Evolutionary conservation across 164 flowering plant genomes (phyloP).

Genomic region (Litsea cubeba): DNA sequence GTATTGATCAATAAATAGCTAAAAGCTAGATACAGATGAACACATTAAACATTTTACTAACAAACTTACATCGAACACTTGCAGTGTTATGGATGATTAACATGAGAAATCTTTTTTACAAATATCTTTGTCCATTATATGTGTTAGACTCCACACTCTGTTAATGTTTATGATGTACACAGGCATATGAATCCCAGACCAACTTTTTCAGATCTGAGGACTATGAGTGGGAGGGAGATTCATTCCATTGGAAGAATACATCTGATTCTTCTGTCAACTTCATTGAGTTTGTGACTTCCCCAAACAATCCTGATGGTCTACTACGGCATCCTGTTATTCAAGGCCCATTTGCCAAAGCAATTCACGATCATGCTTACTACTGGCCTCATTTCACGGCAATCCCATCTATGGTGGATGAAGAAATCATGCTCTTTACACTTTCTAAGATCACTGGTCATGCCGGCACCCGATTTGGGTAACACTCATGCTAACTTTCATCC

Average conservation of each 20-base stretch:
- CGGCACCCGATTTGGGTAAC: conserved; percentile 69
- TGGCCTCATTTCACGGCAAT: conserved; percentile 85
- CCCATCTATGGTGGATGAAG: conserved; percentile 46
- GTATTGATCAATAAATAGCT: too few species aligned
- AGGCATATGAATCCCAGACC: conserved; percentile 46
- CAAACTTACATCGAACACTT: too few species aligned
- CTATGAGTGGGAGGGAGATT: conserved; percentile 42
- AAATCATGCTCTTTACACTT: conserved; percentile 59
- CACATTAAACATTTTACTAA: too few species aligned
- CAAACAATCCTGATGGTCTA: conserved; percentile 72
- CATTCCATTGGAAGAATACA: conserved; percentile 31
- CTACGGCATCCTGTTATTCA: conserved; percentile 33
- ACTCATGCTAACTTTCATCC: too few species aligned
- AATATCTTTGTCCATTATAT: too few species aligned
- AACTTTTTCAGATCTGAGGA: conserved; percentile 27
- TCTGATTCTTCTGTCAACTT: conserved; percentile 15
- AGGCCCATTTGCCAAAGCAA: conserved; percentile 33
- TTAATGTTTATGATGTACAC: conserved; percentile 6
- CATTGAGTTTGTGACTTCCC: conserved; percentile 71
- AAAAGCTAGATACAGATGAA: too few species aligned
- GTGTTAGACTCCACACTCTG: too few species aligned
- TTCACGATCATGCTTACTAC: conserved; percentile 62
- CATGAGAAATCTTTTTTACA: too few species aligned
- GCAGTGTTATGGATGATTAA: too few species aligned
- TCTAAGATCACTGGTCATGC: conserved; percentile 85